phyloP scores from a whole-genome alignment of 2,329 filamentous ascomycete genomes.

The Talaromyces piceae region DNA sequence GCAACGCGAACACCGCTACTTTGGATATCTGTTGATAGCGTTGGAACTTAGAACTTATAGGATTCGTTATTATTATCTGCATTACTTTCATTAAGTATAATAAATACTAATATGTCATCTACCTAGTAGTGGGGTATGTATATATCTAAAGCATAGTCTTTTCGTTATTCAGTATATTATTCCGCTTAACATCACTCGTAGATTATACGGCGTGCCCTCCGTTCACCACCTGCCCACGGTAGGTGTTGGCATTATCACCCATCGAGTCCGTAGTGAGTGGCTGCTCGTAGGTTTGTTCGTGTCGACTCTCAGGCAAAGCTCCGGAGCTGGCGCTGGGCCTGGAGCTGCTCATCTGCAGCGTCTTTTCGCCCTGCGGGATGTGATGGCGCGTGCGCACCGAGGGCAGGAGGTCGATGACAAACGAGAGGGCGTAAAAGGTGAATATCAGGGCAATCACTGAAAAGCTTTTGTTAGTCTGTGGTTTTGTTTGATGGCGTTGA shows the following conservation, averaged over 20 bases:
- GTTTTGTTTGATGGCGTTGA: background rate
- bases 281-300: slow-evolving; percentile 25
- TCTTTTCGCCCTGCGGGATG: slow-evolving; percentile 31
- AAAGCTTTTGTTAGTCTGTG: background rate
- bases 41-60: no score
- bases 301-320: slow-evolving; percentile 7
- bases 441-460: slow-evolving; percentile 69
- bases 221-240: slow-evolving; percentile 12
- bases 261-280: slow-evolving; percentile 32
- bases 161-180: background rate
- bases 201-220: background rate
- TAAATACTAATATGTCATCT: background rate
- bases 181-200: background rate
- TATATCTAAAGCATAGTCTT: background rate
- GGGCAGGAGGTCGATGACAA: slow-evolving; percentile 79
- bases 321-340: slow-evolving; percentile 9
- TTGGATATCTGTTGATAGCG: background rate
- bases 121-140: background rate
- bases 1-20: background rate
- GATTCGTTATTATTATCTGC: background rate
- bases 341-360: slow-evolving; percentile 18
- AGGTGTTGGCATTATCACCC: slow-evolving; percentile 23
- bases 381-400: slow-evolving; percentile 54
- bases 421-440: slow-evolving; percentile 79
- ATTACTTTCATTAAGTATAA: no score